phyloP scores from a whole-genome alignment of 192 early-diverging fungal species.

The Coemansia sp. region DNA sequence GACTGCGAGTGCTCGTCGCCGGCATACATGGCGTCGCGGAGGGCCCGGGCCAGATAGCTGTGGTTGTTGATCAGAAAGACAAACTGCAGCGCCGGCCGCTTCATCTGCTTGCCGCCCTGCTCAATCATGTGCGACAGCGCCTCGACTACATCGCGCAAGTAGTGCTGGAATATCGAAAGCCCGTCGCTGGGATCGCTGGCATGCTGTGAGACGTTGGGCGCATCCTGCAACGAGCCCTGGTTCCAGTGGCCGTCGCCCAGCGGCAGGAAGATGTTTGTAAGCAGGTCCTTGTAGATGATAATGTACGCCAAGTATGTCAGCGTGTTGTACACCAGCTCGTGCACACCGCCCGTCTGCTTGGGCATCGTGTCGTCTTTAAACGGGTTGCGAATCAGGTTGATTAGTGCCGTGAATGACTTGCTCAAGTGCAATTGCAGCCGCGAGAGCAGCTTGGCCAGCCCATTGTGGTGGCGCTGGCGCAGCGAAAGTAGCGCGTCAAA shows the following conservation, averaged over 20 bases:
- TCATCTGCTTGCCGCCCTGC: constrained; percentile 52
- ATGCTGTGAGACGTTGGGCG: constrained; percentile 25
- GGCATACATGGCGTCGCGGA: constrained; percentile 48
- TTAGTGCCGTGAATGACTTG: constrained; percentile 42
- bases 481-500: constrained; percentile 29
- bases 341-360: constrained; percentile 51
- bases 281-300: constrained; percentile 49
- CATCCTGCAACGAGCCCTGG: constrained; percentile 25
- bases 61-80: constrained; percentile 53
- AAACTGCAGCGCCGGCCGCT: constrained; percentile 47
- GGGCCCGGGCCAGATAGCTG: constrained; percentile 43
- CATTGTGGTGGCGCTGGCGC: constrained; percentile 32
- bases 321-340: constrained; percentile 45
- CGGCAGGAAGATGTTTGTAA: constrained; percentile 41
- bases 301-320: constrained; percentile 44
- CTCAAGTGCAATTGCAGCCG: constrained; percentile 37
- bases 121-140: constrained; percentile 42
- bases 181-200: constrained; percentile 53
- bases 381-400: constrained; percentile 32
- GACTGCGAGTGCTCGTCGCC: constrained; percentile 47
- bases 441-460: constrained; percentile 34
- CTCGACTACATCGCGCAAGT: constrained; percentile 48
- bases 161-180: constrained; percentile 53
- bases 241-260: constrained; percentile 53
- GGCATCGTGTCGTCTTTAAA: constrained; percentile 46